Evolutionary conservation across 495 filamentous ascomycete genomes (phyloP).

Genomic region (Talaromyces trachyspermus): DNA sequence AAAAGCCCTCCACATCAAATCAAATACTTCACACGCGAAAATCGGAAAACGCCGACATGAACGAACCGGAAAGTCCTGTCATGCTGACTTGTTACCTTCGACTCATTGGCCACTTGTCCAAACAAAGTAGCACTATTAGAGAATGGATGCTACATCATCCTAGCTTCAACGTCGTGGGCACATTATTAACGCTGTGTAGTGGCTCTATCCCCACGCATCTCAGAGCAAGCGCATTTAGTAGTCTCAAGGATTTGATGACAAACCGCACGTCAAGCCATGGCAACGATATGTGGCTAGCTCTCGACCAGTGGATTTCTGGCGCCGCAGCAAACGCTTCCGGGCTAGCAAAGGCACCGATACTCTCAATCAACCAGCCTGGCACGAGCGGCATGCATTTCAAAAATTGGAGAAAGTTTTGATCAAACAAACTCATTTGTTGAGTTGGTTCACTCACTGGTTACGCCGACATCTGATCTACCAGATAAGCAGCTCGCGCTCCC

Average conservation of each 20-base stretch:
- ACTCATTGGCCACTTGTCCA: slow-evolving; percentile 70
- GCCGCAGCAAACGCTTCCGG: slow-evolving; percentile 34
- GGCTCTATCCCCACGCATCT: slow-evolving; percentile 63
- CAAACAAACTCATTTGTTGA: slow-evolving; percentile 74
- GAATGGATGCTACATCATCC: slow-evolving; percentile 60
- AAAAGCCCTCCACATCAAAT: slow-evolving; percentile 53
- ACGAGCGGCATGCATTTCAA: slow-evolving; percentile 50
- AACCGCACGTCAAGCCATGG: slow-evolving; percentile 53
- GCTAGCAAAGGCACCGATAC: slow-evolving; percentile 27
- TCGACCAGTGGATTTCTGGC: slow-evolving; percentile 68
- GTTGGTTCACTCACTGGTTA: slow-evolving; percentile 60
- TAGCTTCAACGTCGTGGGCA: slow-evolving; percentile 52
- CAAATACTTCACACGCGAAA: slow-evolving; percentile 52
- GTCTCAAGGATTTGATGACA: slow-evolving; percentile 59
- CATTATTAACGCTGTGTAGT: slow-evolving; percentile 61
- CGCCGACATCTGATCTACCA: slow-evolving; percentile 44
- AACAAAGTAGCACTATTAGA: slow-evolving; percentile 59
- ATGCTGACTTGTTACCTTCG: slow-evolving; percentile 93
- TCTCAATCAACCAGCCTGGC: slow-evolving; percentile 30
- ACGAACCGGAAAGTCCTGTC: slow-evolving; percentile 75
- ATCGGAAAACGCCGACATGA: slow-evolving; percentile 58
- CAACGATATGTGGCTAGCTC: slow-evolving; percentile 56
- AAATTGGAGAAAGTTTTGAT: slow-evolving; percentile 63
- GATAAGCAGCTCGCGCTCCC: slow-evolving; percentile 59
- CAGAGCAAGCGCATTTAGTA: slow-evolving; percentile 67